Evolutionary conservation across 768 basidiomycete species (phyloP).

Genomic region (Lentinula detonsa): DNA sequence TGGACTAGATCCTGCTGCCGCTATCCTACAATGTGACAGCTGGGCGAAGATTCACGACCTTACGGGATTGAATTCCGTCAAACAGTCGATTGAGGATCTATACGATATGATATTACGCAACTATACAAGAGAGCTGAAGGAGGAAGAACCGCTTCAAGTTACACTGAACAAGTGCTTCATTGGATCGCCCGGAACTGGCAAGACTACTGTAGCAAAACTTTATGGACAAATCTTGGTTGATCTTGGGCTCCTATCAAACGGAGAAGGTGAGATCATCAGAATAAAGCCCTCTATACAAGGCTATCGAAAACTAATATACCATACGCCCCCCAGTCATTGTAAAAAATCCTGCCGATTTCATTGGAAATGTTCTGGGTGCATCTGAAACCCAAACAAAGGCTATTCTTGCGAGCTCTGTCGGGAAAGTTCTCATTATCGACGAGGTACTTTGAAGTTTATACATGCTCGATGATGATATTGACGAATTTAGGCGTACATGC

Average conservation of each 20-base stretch:
- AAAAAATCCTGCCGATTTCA: conserved; percentile 66
- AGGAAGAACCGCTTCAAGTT: conserved; percentile 31
- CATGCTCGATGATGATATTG: not conserved
- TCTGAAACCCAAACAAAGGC: conserved; percentile 63
- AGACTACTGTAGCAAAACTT: conserved; percentile 62
- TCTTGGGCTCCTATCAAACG: conserved; percentile 60
- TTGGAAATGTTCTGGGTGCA: conserved; percentile 51
- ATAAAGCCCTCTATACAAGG: conserved; percentile 17
- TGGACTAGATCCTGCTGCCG: conserved; percentile 35
- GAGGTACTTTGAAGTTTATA: conserved; percentile 20
- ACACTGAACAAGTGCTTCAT: conserved; percentile 51
- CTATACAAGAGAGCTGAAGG: conserved; percentile 35
- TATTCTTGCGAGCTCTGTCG: conserved; percentile 37
- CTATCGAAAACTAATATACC: not conserved
- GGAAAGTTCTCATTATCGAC: conserved; percentile 41
- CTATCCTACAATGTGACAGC: conserved; percentile 22
- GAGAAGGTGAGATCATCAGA: conserved; percentile 54
- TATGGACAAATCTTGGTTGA: conserved; percentile 62
- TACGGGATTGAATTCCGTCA: conserved; percentile 30
- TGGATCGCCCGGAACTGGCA: conserved; percentile 67
- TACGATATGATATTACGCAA: conserved; percentile 29
- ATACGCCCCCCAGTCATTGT: conserved; percentile 39
- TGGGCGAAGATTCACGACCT: conserved; percentile 31
- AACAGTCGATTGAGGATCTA: conserved; percentile 28
- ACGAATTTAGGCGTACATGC: not conserved